phyloP scores from a whole-genome alignment of 352 stramenopile species.

The Phytopythium boreale region DNA sequence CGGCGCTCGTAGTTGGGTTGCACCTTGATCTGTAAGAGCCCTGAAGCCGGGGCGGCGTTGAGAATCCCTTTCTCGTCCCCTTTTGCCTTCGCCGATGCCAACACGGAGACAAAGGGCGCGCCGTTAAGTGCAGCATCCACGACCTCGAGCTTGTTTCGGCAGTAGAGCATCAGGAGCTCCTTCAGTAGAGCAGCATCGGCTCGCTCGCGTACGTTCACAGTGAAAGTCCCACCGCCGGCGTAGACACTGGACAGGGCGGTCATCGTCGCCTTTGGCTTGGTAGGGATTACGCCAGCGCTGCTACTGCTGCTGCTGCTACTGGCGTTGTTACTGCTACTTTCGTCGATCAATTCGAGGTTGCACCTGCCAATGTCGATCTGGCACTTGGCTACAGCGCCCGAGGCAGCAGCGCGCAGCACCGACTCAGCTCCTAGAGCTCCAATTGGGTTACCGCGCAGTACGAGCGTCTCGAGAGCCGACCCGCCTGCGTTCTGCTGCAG shows the following conservation, averaged over 20 bases:
- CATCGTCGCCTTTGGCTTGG: background rate
- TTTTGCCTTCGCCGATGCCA: conserved; percentile 4
- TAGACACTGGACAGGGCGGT: background rate
- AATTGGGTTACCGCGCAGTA: conserved; percentile 69
- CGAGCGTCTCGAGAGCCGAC: conserved; percentile 38
- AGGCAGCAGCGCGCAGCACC: conserved; percentile 49
- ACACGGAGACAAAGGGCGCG: conserved; percentile 12
- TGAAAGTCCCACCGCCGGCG: conserved; percentile 24
- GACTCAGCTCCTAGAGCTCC: conserved; percentile 54
- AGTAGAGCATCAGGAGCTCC: conserved; percentile 52
- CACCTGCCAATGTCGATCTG: conserved; percentile 62
- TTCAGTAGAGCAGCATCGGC: conserved; percentile 49
- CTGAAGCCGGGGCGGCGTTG: conserved; percentile 30
- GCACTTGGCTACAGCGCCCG: conserved; percentile 42
- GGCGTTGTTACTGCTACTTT: background rate
- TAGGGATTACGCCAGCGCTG: background rate
- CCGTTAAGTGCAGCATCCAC: conserved; percentile 49
- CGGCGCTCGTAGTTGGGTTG: conserved; percentile 61
- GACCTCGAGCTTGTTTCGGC: conserved; percentile 57
- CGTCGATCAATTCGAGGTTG: conserved; percentile 62
- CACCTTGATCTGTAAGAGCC: conserved; percentile 50
- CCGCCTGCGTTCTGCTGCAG: conserved; percentile 44
- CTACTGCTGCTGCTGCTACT: background rate
- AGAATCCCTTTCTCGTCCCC: conserved; percentile 50
- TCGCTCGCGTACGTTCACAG: conserved; percentile 46